A percentile compares a stretch with the other conserved stretches of the same genome.
Conservation (phyloP, 805 yeast genomes). For the Nakazawaea populi region DNA sequence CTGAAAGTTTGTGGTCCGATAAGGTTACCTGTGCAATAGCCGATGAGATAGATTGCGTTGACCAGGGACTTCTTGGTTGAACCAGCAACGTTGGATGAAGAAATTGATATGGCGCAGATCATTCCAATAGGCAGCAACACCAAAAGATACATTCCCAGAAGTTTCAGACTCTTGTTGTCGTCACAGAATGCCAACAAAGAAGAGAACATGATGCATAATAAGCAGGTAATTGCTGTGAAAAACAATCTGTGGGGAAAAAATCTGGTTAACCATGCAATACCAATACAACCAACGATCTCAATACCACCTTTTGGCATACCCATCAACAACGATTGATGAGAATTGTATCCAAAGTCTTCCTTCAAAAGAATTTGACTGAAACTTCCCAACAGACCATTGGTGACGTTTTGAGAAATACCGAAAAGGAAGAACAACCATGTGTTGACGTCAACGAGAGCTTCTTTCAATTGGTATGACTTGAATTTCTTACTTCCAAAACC, state of each 20-base stretch:
- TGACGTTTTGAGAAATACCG: constrained; percentile 41
- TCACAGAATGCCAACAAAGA: constrained; percentile 19
- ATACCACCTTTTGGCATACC: background rate
- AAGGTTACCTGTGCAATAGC: constrained; percentile 49
- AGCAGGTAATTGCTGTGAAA: constrained; percentile 15
- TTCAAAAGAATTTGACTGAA: constrained; percentile 27
- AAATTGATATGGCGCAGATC: constrained; percentile 39
- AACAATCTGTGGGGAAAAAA: constrained; percentile 15
- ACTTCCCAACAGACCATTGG: constrained; percentile 46
- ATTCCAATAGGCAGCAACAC: constrained; percentile 19
- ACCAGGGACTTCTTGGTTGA: constrained; percentile 51
- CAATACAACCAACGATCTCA: constrained; percentile 26
- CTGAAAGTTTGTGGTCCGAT: constrained; percentile 61
- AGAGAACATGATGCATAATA: constrained; percentile 13
- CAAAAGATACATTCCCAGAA: constrained; percentile 21
- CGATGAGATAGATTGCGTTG: constrained; percentile 50
- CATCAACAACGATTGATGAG: constrained; percentile 16
- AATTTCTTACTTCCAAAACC: constrained; percentile 45
- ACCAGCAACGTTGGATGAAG: constrained; percentile 54
- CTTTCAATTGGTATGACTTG: constrained; percentile 39
- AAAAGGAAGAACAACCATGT: constrained; percentile 43
- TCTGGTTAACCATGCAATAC: background rate
- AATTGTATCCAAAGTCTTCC: background rate
- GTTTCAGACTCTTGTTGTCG: constrained; percentile 19
- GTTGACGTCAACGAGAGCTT: constrained; percentile 39